Evolutionary conservation across 2,329 filamentous ascomycete species (phyloP), one percentile per base, ranked within the genome.

Genomic region (Huntiella decipiens): DNA sequence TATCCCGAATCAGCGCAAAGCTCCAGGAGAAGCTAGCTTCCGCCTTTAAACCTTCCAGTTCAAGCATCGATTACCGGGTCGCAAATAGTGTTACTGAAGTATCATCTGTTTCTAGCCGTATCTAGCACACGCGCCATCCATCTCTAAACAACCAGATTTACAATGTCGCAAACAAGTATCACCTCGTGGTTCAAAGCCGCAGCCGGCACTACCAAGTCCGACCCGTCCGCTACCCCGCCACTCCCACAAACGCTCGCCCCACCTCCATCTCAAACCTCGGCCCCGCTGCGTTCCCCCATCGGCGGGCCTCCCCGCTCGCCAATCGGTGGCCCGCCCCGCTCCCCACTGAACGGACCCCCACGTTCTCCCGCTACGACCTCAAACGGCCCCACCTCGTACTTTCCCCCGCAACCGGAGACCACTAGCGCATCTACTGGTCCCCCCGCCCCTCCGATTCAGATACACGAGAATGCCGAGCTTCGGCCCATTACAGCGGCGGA

Each of bases 141-240:
- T 28, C 22, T 28, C 22, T 28, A 28, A 28, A 28, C 8, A 28
- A 28, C 5, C 5, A 28, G 6, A 28, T 6, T 41, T 49, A 54
- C 48, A 52, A 66, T 66, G 63, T 63, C 60, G 17, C 70, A 77
- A 55, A 60, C 67, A 35, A 77, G 74, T 39, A 78, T 79, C 54
- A 70, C 68, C 45, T 76, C 71, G 45, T 79, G 79, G 62, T 78
- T 79, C 58, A 61, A 63, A 47, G 40, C 46, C 19, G 56, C 60
- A 34, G 31, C 51, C 13, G 36, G 44, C 52, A 28, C 39, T 51
- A 45, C 47, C 52, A 46, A 53, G 8, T 10, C 34, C 33, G 34
- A 43, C 28, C n/a, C 17, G 28, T 40, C 39, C 11, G 12, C 39
- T 28, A n/a, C 11, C 39, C 19, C 6, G 5, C 51, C 37, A 46